Base-by-base conservation (phyloP, 2,329 filamentous ascomycete species). In the Paramyrothecium roridum region DNA sequence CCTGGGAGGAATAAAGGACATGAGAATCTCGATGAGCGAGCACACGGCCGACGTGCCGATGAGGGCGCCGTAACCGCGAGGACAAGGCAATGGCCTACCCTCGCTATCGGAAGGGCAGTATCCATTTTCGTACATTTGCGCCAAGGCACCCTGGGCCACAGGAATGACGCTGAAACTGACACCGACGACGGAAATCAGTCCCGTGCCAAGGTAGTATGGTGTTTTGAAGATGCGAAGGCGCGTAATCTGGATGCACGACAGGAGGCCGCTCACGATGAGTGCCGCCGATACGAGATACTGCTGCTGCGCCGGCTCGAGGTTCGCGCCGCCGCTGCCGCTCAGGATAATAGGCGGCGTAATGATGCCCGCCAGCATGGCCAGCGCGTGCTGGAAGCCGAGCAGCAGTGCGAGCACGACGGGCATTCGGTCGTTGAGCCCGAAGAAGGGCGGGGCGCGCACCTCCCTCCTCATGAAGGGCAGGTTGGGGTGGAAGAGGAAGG, bases 311-410 rank as follows among this genome's bases (percentile, higher is more conserved):
- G 76, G 64, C 3, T 74, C 70, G 8, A 95, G 76, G 62, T 91
- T 88, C 56, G 86, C 88, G 23, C 86, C 83, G 37, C 76, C 78
- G 2, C 80, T 70, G 17, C 81, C 79, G 2, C 83, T 73, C 56
- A 95, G 82, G 58, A 93, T 86, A 54, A 95, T 83, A 2, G 90
- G 89, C 37, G 90, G 90, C 2, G 89, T 89, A 57, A 95, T 92
- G 62, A 93, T 80, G 37, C 85, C 85, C 12, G 85, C 86, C 57
- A 89, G 71, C 89, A 95, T 93, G 55, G 89, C 84, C 46, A 95
- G 76, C 2, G 90, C 80, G 69, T 95, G 90, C 64, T 95, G 90
- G 52, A 95, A 83, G 19, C 90, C 90, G 2, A 95, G 81, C 2
- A 95, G 76, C 3, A 93, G 68, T 11, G 87, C 88, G 19, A 95